Percentiles rank a stretch among this genome's conserved stretches.
Evolutionary conservation across 148 eudicot genomes (phyloP).

Genomic region (Polygonum aviculare): DNA sequence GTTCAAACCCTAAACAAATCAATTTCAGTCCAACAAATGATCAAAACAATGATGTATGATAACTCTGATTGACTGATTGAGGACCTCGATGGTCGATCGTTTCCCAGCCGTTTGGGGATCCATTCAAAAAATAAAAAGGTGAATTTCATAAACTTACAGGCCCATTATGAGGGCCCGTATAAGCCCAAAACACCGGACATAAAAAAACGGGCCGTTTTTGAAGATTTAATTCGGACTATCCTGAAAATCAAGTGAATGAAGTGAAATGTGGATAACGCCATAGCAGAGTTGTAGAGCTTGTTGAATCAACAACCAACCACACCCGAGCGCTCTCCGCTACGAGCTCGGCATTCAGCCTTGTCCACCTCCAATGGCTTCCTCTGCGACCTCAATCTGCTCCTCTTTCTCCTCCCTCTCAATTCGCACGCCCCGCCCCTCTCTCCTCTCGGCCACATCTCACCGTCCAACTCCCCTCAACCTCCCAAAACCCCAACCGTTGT

Average conservation of each 20-base stretch:
- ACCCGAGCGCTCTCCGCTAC: neutral
- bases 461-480: conserved; percentile 9
- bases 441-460: conserved; percentile 10
- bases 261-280: conserved; percentile 9
- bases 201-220: neutral
- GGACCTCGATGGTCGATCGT: too few species aligned
- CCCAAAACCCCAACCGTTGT: conserved; percentile 1
- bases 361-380: conserved; percentile 6
- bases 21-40: too few species aligned
- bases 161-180: neutral
- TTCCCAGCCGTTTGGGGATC: too few species aligned
- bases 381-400: conserved; percentile 16
- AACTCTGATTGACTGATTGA: too few species aligned
- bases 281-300: neutral
- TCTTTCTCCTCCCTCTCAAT: conserved; percentile 37
- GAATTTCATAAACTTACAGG: too few species aligned
- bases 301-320: neutral
- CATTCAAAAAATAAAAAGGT: too few species aligned
- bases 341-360: neutral
- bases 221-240: neutral
- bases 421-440: conserved; percentile 13
- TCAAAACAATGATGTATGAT: too few species aligned
- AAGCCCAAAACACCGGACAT: neutral
- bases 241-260: neutral
- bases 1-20: too few species aligned